phyloP scores from a whole-genome alignment of 768 basidiomycete species.

The Hebeloma cylindrosporum region DNA sequence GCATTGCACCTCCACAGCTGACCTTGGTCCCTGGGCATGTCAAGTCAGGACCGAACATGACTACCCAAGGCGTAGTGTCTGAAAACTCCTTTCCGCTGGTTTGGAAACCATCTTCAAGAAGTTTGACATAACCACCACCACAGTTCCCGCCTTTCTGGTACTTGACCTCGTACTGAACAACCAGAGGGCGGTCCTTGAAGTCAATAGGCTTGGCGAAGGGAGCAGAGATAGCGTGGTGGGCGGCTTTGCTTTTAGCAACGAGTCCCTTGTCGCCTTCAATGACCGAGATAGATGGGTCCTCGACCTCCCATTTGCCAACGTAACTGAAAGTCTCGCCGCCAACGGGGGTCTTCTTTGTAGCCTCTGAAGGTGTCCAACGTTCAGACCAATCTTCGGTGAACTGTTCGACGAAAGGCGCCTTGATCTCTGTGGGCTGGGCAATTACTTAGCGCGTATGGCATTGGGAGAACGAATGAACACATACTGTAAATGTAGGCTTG shows the following conservation, averaged over 20 bases:
- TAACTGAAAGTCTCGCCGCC: constrained; percentile 96
- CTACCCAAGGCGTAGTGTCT: constrained; percentile 90
- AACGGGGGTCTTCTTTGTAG: constrained; percentile 96
- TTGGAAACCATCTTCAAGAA: constrained; percentile 93
- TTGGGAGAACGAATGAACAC: constrained; percentile 23
- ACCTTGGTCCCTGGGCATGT: constrained; percentile 93
- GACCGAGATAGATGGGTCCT: constrained; percentile 76
- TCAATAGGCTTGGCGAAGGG: constrained; percentile 77
- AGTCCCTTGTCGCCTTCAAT: constrained; percentile 88
- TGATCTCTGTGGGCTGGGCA: constrained; percentile 68
- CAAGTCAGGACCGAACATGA: constrained; percentile 98
- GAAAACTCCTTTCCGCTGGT: constrained; percentile 90
- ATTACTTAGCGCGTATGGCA: constrained; percentile 16
- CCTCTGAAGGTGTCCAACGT: constrained; percentile 95
- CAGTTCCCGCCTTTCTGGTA: constrained; percentile 99
- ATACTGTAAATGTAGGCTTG: constrained; percentile 70
- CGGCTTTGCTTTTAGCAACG: constrained; percentile 95
- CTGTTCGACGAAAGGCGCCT: constrained; percentile 93
- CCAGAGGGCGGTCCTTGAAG: constrained; percentile 82
- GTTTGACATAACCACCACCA: constrained; percentile 98
- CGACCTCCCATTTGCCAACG: constrained; percentile 96
- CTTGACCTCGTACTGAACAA: constrained; percentile 98
- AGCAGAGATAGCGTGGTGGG: constrained; percentile 98
- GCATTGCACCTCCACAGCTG: background rate
- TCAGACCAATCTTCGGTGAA: constrained; percentile 89